Base-by-base conservation (phyloP, 2,329 filamentous ascomycete species). In the Pseudogymnoascus sp. region DNA sequence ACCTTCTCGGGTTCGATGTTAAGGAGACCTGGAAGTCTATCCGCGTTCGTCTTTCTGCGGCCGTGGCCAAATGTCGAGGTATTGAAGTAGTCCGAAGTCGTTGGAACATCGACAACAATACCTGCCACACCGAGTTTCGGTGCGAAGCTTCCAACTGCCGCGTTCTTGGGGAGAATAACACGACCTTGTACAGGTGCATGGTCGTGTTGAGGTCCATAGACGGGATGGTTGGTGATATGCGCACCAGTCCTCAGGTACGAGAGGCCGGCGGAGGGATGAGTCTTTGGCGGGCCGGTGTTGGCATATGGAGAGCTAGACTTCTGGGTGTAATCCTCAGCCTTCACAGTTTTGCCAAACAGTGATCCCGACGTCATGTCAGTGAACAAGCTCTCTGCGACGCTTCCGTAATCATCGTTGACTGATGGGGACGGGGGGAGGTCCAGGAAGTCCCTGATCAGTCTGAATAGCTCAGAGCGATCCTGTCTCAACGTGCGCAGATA, bases 181-280 rank as follows among this genome's bases (percentile, higher is more conserved):
- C 86, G 83, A 4, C 84, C 82, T 65, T 82, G 73, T 2, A 87
- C 77, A 0, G 85, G 85, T 4, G 78, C 70, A 23, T 76, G 76
- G 29, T 75, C 69, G 2, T 74, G 73, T 69, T 86, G 85, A 8
- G 86, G 86, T 3, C 86, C 86, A 68, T 82, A 81, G 31, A 81
- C 71, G 2, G 85, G 83, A 70, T 87, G 84, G 69, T 87, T 88
- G 68, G 79, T 75, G 51, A 84, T 74, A 69, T 81, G 76, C 21
- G 81, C 76, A 63, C 79, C 77, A 11, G 81, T 82, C 60, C 83
- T 80, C 2, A 83, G 75, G 71, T 89, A 88, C 12, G 82, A 81
- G 4, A 89, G 76, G 66, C 86, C 86, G 4, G 83, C 86, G 3
- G 83, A 86, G 2, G 86, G 86, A 73, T 89, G 86, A 6, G 86